phyloP scores from a whole-genome alignment of 768 basidiomycete genomes.

The Lactifluus subvellereus region DNA sequence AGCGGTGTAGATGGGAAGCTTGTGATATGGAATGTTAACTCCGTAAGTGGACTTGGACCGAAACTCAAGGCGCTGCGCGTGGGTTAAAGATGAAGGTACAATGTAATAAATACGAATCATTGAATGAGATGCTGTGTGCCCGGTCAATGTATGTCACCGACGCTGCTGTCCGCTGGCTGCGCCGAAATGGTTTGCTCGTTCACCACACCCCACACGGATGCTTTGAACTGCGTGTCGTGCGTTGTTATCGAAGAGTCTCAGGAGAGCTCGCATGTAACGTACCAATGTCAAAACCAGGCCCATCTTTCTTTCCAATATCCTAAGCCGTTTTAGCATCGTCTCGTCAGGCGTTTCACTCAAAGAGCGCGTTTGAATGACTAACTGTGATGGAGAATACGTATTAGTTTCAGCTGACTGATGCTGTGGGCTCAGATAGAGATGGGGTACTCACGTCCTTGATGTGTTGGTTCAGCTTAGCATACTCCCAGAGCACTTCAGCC shows the following conservation, averaged over 20 bases:
- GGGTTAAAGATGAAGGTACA: constrained; percentile 24
- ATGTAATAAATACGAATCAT: constrained; percentile 12
- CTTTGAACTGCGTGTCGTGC: constrained; percentile 66
- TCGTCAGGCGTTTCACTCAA: constrained; percentile 76
- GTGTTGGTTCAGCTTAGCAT: constrained; percentile 79
- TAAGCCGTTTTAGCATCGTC: constrained; percentile 64
- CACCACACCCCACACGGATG: constrained; percentile 92
- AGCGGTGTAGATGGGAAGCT: constrained; percentile 91
- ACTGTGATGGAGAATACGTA: constrained; percentile 35
- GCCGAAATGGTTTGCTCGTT: constrained; percentile 56
- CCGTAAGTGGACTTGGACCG: constrained; percentile 46
- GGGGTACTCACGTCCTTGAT: constrained; percentile 57
- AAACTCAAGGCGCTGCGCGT: constrained; percentile 39
- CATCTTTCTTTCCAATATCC: constrained; percentile 89
- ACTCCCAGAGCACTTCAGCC: constrained; percentile 86
- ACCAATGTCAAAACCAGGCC: constrained; percentile 90
- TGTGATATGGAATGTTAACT: constrained; percentile 82
- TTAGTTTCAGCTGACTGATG: too few species aligned
- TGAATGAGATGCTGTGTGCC: neutral
- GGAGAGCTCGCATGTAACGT: constrained; percentile 25
- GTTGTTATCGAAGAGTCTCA: neutral
- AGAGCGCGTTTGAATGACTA: constrained; percentile 59
- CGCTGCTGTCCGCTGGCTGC: constrained; percentile 9
- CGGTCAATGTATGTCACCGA: constrained; percentile 14
- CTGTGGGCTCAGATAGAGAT: neutral